These are phyloP conservation scores for Pyrenophora graminea DNA, from an alignment of 2,329 filamentous ascomycete genomes.

Conservation along the genomic window DNA sequence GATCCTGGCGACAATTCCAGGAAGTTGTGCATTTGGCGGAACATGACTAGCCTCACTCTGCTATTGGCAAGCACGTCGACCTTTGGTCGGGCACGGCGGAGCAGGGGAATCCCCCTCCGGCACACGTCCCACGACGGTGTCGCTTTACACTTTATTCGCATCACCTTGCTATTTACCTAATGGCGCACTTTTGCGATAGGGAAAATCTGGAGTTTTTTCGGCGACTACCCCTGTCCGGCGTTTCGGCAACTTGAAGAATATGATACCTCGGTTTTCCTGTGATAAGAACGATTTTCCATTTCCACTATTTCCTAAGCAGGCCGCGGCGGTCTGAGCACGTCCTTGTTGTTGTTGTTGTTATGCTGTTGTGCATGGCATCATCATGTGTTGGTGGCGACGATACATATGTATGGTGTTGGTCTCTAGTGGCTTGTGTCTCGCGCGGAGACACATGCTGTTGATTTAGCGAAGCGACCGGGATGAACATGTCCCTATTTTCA, in stretches of 20 bases:
- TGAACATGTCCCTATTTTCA: slow-evolving; percentile 5
- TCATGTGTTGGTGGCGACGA: slow-evolving; percentile 1
- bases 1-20: slow-evolving; percentile 1
- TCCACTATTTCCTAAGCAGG: slow-evolving; percentile 1
- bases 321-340: slow-evolving; percentile 2
- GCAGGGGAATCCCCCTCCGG: neutral
- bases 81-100: neutral
- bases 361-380: neutral
- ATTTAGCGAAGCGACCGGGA: slow-evolving; percentile 18
- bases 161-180: slow-evolving; percentile 7
- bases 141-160: neutral
- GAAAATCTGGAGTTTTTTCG: slow-evolving; percentile 11
- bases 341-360: neutral
- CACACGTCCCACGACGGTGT: neutral
- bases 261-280: slow-evolving; percentile 18
- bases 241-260: slow-evolving; percentile 17
- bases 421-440: slow-evolving; percentile 1
- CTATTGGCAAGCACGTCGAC: neutral
- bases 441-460: slow-evolving; percentile 2
- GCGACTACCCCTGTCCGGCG: slow-evolving; percentile 15
- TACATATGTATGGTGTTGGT: neutral
- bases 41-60: slow-evolving; percentile 3
- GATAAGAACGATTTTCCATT: slow-evolving; percentile 6
- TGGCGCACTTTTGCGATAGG: slow-evolving; percentile 12
- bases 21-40: slow-evolving; percentile 9